Conservation (phyloP, 768 basidiomycete genomes). For the Macrolepiota fuliginosa region DNA sequence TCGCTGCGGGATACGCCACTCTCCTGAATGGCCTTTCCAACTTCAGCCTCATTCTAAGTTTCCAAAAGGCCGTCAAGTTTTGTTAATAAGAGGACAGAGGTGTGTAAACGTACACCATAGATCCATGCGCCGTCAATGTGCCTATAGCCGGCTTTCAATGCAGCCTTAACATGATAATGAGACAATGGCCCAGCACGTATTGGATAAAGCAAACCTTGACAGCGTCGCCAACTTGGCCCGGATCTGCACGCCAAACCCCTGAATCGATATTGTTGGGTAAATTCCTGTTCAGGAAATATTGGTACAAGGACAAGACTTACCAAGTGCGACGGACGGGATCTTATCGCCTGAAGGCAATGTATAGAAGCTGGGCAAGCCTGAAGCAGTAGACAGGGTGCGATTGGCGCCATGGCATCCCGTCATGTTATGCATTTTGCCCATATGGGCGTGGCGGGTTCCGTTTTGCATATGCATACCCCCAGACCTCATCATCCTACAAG, state of each 20-base stretch:
- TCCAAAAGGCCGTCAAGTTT: background rate
- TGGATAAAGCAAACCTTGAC: constrained; percentile 44
- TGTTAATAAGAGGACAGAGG: background rate
- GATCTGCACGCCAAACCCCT: constrained; percentile 65
- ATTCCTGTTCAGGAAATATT: background rate
- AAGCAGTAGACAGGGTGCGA: constrained; percentile 13
- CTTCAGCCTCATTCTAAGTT: constrained; percentile 65
- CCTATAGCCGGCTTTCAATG: constrained; percentile 60
- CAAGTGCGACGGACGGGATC: constrained; percentile 64
- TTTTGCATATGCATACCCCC: background rate
- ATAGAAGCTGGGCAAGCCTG: constrained; percentile 44
- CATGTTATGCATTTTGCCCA: background rate
- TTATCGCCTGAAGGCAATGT: constrained; percentile 64
- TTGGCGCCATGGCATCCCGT: constrained; percentile 8
- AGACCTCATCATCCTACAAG: constrained; percentile 6
- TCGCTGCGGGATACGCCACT: constrained; percentile 61
- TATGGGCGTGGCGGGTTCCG: background rate
- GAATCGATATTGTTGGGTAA: background rate
- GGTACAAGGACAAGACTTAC: constrained; percentile 11
- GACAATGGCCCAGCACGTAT: background rate
- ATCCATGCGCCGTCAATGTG: constrained; percentile 77
- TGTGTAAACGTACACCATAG: constrained; percentile 45
- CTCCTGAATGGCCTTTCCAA: constrained; percentile 58
- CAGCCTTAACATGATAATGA: constrained; percentile 34
- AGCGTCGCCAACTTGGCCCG: constrained; percentile 61